phyloP scores from a whole-genome alignment of 176 grass and related monocot genomes.

The Carex pumila region DNA sequence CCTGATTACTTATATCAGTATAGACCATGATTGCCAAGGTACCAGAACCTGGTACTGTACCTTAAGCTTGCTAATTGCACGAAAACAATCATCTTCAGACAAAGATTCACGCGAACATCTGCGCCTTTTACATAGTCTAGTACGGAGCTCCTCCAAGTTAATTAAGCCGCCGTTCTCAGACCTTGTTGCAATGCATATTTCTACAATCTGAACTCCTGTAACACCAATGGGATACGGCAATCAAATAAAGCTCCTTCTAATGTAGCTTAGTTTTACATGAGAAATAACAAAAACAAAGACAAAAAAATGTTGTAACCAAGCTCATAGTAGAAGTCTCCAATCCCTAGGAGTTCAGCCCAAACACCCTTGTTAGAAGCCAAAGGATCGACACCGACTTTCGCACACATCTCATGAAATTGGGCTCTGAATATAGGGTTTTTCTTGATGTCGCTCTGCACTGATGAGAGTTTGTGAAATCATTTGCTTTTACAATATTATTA shows the following conservation, averaged over 20 bases:
- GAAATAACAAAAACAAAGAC: slow-evolving; percentile 12
- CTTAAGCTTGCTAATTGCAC: slow-evolving; percentile 96
- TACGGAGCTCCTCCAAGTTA: slow-evolving; percentile 75
- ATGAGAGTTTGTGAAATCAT: not conserved
- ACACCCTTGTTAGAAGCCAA: slow-evolving; percentile 95
- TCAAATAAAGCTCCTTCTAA: not conserved
- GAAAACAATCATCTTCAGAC: slow-evolving; percentile 88
- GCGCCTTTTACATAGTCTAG: slow-evolving; percentile 58
- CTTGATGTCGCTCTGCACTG: slow-evolving; percentile 86
- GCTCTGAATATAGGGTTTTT: slow-evolving; percentile 91
- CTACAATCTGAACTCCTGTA: slow-evolving; percentile 93
- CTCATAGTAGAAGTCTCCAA: slow-evolving; percentile 97
- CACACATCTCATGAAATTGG: slow-evolving; percentile 99
- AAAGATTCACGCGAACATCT: slow-evolving; percentile 60
- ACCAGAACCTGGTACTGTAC: slow-evolving; percentile 11
- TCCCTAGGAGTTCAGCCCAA: slow-evolving; percentile 93
- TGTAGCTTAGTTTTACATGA: not conserved
- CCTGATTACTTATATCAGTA: slow-evolving; percentile 2
- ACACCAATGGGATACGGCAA: not conserved
- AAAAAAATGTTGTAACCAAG: slow-evolving; percentile 48
- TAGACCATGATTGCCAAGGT: not conserved
- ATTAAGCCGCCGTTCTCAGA: slow-evolving; percentile 82
- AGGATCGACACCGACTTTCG: slow-evolving; percentile 93
- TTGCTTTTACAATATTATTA: not conserved
- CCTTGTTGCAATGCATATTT: slow-evolving; percentile 93